Evolutionary conservation across 2,329 filamentous ascomycete genomes (phyloP), one percentile per base, ranked within the genome.

Genomic region (Pseudocercospora fijiensis): DNA sequence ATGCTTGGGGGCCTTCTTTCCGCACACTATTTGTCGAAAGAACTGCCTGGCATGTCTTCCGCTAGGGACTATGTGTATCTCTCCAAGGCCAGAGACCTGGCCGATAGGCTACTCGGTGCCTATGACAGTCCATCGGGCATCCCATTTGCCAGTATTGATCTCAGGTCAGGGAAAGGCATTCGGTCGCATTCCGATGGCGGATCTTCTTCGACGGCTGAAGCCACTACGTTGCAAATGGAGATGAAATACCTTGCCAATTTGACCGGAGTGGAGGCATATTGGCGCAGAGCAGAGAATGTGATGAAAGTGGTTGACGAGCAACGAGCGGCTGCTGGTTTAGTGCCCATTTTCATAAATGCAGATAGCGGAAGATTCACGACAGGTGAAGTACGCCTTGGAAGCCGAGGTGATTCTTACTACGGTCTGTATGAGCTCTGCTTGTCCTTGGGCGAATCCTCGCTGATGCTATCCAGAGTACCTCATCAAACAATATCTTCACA

Each of bases 181-280:
- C 84, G 85, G 11, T 95, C 94, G 1, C 93, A 98, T 74, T 86
- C 86, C 20, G 92, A 96, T 74, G 86, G 84, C 18, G 95, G 95
- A 9, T 92, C 94, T 6, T 95, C 93, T 0, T 97, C 94, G 1
- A 98, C 94, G 0, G 93, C 95, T 1, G 95, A 99, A 81, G 90
- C 94, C 0, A 92, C 93, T 2, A 95, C 90, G 8, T 77, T 99
- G 51, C 95, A 99, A 79, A 86, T 99, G 13, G 95, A 99, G 77
- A 92, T 98, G 83, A 98, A 98, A 77, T 99, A 99, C 75, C 83
- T 99, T n/a, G 90, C 95, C 55, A 96, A 96, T 77, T 82, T 99
- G 64, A 99, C 93, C 0, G 95, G 95, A 37, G 95, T 99, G 78
- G 87, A 88, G 57, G 84, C 91, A 65, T 99, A 95, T 77, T 99